Percentiles rank a stretch among this genome's conserved stretches.
Evolutionary conservation across 2,329 filamentous ascomycete genomes (phyloP).

Genomic region (Sarocladium kiliense): DNA sequence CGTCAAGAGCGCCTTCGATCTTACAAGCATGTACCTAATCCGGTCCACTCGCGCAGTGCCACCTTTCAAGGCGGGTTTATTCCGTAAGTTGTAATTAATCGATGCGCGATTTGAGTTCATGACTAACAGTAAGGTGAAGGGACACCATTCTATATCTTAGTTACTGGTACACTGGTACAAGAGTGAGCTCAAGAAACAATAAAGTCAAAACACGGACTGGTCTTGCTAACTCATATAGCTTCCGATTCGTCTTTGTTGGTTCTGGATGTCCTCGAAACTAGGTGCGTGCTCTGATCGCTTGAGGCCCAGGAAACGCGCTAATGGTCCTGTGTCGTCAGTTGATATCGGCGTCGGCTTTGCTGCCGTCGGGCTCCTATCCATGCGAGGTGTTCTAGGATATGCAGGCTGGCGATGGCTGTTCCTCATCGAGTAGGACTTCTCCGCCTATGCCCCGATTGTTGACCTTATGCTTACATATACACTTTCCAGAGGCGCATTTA

Average conservation of each 20-base stretch:
- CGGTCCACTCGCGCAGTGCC: no score
- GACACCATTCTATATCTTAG: conserved; percentile 54
- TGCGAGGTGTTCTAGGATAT: conserved; percentile 45
- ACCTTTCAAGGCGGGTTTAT: conserved; percentile 50
- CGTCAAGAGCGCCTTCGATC: no score
- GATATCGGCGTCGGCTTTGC: conserved; percentile 50
- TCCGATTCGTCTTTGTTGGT: conserved; percentile 59
- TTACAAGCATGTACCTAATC: no score
- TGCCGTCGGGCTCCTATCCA: conserved; percentile 49
- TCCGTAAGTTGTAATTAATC: conserved; percentile 38
- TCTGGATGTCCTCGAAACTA: conserved; percentile 49
- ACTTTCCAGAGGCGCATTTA: conserved; percentile 22
- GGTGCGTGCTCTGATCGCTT: conserved; percentile 13
- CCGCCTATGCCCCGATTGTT: background rate
- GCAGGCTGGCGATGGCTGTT: conserved; percentile 57
- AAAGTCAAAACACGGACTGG: background rate
- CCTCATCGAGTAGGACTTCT: conserved; percentile 25
- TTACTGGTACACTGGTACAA: conserved; percentile 63
- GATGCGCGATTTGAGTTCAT: background rate
- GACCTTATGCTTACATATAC: conserved; percentile 13
- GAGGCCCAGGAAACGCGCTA: background rate
- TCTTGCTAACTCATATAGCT: conserved; percentile 34
- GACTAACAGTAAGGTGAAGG: conserved; percentile 11
- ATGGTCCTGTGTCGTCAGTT: no score
- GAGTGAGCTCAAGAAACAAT: conserved; percentile 21